Evolutionary conservation across 1,139 yeast genomes (phyloP).

Genomic region (Zygosaccharomyces sapae): DNA sequence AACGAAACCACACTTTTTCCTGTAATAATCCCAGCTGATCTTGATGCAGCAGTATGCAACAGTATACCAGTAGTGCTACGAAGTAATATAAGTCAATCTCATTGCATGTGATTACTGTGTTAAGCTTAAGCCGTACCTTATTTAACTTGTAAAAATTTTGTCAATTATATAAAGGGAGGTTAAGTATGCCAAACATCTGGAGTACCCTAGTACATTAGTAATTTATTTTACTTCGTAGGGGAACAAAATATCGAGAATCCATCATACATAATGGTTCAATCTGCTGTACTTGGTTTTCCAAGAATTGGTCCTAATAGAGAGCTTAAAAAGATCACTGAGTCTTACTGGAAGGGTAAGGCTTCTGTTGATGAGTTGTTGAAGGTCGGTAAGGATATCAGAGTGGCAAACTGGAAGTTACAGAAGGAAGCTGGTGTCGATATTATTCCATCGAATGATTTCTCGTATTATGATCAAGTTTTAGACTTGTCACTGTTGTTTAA

Average conservation of each 20-base stretch:
- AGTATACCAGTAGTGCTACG: neutral
- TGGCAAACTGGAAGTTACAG: conserved; percentile 96
- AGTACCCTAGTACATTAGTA: neutral
- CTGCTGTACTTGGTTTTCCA: conserved; percentile 98
- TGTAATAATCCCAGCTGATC: neutral
- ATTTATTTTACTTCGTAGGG: neutral
- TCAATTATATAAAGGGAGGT: neutral
- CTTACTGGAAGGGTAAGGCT: conserved; percentile 97
- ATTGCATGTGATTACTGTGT: neutral
- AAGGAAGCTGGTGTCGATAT: conserved; percentile 95
- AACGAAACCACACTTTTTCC: neutral
- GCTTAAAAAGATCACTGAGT: conserved; percentile 96
- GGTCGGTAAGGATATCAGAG: conserved; percentile 94
- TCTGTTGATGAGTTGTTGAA: conserved; percentile 80
- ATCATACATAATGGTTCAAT: conserved; percentile 68
- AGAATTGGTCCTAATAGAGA: conserved; percentile 99
- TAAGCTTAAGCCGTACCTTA: neutral
- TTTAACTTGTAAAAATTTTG: neutral
- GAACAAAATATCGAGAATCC: neutral
- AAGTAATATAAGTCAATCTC: neutral
- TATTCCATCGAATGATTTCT: conserved; percentile 96
- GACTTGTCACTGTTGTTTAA: conserved; percentile 91
- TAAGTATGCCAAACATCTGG: neutral
- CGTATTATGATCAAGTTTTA: conserved; percentile 94
- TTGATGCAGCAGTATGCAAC: neutral